Percentiles rank a stretch among this genome's conserved stretches.
Conservation (phyloP, 1,284 basidiomycete genomes). For the Sporisorium iseilematis-ciliati region DNA sequence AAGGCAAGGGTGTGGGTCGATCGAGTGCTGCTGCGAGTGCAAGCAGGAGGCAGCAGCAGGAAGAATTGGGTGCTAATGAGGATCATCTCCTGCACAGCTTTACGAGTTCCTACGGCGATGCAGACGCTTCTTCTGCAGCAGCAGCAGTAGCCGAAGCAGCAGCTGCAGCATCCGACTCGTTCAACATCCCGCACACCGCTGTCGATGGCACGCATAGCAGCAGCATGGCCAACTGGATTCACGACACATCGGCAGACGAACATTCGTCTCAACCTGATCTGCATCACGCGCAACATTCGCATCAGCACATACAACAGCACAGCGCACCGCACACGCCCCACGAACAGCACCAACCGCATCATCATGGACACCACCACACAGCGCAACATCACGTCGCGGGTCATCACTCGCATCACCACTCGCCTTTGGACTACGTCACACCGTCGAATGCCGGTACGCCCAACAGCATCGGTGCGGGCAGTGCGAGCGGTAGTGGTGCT, state of each 20-base stretch:
- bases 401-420: slow-evolving; percentile 44
- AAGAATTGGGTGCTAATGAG: slow-evolving; percentile 1
- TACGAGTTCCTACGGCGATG: slow-evolving; percentile 21
- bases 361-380: slow-evolving; percentile 16
- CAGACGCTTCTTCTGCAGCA: slow-evolving; percentile 8
- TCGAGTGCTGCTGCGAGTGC: slow-evolving; percentile 21
- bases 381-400: slow-evolving; percentile 10
- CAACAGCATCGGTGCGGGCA: slow-evolving; percentile 39
- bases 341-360: slow-evolving; percentile 22
- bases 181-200: slow-evolving; percentile 36
- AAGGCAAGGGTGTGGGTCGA: slow-evolving; percentile 33
- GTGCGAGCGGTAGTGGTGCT: slow-evolving; percentile 25
- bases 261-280: slow-evolving; percentile 38
- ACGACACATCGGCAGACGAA: slow-evolving; percentile 35
- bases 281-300: slow-evolving; percentile 18
- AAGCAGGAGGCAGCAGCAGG: slow-evolving; percentile 21
- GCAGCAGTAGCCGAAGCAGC: neutral
- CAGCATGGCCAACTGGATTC: slow-evolving; percentile 47
- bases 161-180: slow-evolving; percentile 18
- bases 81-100: slow-evolving; percentile 18
- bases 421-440: slow-evolving; percentile 38
- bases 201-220: slow-evolving; percentile 14
- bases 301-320: slow-evolving; percentile 25
- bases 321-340: slow-evolving; percentile 13
- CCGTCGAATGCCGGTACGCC: slow-evolving; percentile 36